A percentile compares a stretch with the other conserved stretches of the same genome.
phyloP scores from a whole-genome alignment of 2,329 filamentous ascomycete species.

The Cytospora schulzeri region DNA sequence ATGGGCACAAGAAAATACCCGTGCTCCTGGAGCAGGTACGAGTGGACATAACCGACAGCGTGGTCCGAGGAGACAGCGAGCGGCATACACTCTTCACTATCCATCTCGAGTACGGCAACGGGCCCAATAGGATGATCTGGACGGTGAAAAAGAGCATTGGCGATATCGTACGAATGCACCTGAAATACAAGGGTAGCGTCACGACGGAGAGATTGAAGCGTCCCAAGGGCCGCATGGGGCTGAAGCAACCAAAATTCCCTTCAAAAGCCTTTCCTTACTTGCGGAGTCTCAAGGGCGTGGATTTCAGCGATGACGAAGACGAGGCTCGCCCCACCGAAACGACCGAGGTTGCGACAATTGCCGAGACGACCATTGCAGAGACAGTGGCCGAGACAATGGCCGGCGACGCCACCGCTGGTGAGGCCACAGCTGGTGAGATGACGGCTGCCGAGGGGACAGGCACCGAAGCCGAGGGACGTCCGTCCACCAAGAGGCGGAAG shows the following conservation, averaged over 20 bases:
- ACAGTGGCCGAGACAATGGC: conserved; percentile 27
- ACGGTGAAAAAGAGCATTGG: conserved; percentile 81
- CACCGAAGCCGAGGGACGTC: conserved; percentile 65
- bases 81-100: conserved; percentile 87
- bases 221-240: conserved; percentile 65
- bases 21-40: conserved; percentile 95
- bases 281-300: conserved; percentile 75
- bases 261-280: conserved; percentile 88
- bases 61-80: conserved; percentile 61
- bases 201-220: conserved; percentile 73
- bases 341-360: conserved; percentile 1
- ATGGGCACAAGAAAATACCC: conserved; percentile 91
- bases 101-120: conserved; percentile 93
- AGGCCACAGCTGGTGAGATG: conserved; percentile 48
- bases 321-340: conserved; percentile 42
- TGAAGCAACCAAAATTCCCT: conserved; percentile 88
- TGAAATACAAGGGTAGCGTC: conserved; percentile 87
- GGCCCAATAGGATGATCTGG: conserved; percentile 96
- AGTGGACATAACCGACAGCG: conserved; percentile 80
- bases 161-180: conserved; percentile 90
- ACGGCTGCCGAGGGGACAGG: conserved; percentile 65
- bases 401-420: conserved; percentile 46
- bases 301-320: conserved; percentile 76
- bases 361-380: conserved; percentile 33
- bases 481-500: conserved; percentile 45